Evolutionary conservation across 2,329 filamentous ascomycete species (phyloP), one percentile per base, ranked within the genome.

Genomic region (Ascochyta viciae-villosae): DNA sequence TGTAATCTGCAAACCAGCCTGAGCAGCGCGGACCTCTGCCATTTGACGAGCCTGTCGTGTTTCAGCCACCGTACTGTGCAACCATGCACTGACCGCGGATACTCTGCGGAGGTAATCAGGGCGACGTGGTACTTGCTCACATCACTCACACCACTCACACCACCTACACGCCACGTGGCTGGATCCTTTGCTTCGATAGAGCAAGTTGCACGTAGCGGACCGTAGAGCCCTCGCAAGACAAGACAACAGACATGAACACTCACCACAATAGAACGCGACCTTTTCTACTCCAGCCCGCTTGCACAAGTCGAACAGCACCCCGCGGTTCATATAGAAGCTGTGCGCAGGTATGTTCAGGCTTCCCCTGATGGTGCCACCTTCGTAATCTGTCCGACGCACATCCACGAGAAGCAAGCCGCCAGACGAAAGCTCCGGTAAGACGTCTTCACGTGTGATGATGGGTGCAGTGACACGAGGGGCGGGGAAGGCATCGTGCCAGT

Each of bases 311-410:
- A 78, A 78, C 49, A 81, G 65, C n/a, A 75, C 74, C 1, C 68
- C 77, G 38, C 75, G 66, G 59, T 81, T 81, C 74, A 75, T 71
- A 65, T 76, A 80, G 67, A 81, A 81, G 37, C 74, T 75, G 45
- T 81, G 78, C 0, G 79, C 79, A n/a, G 79, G 79, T 37, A 81
- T 68, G 55, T 81, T 81, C 29, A 81, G 63, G 60, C 76, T 78
- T n/a, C 78, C 78, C 23, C 73, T 68, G 43, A 81, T 78, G 5
- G 72, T 66, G 13, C 79, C 79, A 33, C 79, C 79, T 50, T 78
- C 76, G 58, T 78, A 81, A 64, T 81, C 79, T n/a, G 74, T 81
- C 35, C 79, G 71, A 22, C 79, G 76, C 29, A 80, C 76, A 59
- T 81, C 78, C 12, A 80, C 69, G 45, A 80, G 65, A 37, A 81